Base-by-base conservation (phyloP, 2,329 filamentous ascomycete genomes). In the Xylariales sp. region DNA sequence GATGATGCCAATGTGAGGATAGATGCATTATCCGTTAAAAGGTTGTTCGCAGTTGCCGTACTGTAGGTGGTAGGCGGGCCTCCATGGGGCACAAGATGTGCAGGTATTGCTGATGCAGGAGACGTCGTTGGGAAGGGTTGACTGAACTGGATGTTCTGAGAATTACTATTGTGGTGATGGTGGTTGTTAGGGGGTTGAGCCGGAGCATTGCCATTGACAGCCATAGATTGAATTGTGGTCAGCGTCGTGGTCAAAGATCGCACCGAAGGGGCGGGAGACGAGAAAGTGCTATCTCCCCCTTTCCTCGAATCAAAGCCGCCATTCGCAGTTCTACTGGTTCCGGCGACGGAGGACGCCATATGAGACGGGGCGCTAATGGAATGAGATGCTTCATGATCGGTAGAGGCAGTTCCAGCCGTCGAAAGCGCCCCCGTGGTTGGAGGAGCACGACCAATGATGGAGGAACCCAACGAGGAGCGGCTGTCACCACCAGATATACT, bases 1-100 rank as follows among this genome's bases (percentile, higher is more conserved):
- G 85, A 90, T 4, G 86, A 91, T 3, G 88, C 88, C 12, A 94
- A 71, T 0, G 88, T 94, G 43, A 94, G 65, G 49, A 94, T 90
- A 18, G 86, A 91, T 16, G 88, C 88, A 56, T 94, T 88, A 59
- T 94, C 88, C 2, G 85, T 88, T 23, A 91, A 68, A 5, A 91
- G 72, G 51, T 87, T 88, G 61, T 90, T 89, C 37, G 87, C 86
- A 0, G 85, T 91, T 2, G 85, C 85, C n/a, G 76, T 78, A 35
- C 72, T 76, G 59, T 91, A 91, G 0, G 85, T 90, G 5, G 80
- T 76, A 36, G 66, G 56, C 53, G 62, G 47, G 42, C 65, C 55
- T 40, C 60, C 55, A 15, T 57, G 52, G 8, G 78, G 78, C 2
- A 70, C 75, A 19, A 87, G 68, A 60, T 89, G 83, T 4, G 82